Evolutionary conservation across 179 eudicot genomes (phyloP), one percentile per base, ranked within the genome.

Genomic region (Pouteria campechiana): DNA sequence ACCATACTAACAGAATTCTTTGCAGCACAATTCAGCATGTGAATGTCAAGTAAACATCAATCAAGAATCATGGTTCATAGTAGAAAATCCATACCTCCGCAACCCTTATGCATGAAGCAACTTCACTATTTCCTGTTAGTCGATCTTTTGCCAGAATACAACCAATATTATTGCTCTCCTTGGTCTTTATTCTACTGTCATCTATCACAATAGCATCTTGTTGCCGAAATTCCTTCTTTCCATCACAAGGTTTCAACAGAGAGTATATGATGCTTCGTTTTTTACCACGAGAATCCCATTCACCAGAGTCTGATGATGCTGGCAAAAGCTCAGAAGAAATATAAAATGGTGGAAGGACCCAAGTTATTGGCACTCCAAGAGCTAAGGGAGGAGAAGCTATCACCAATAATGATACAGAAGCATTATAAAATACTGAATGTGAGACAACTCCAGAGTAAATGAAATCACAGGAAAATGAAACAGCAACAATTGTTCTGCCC

Each of bases 331-430:
- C 70, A 15, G 95, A 70, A 11, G 97, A 55, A 39, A 69, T 71
- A 66, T 88, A 78, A 70, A 80, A 67, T 38, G 93, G 79, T 57
- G 97, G 95, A 52, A 88, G 93, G 61, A 81, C 54, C 97, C 95
- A 88, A 25, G 97, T 88, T 17, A 75, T 58, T 25, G 88, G 72
- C 50, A 70, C 67, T 54, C 95, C 97, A 46, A 64, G 82, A 61
- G 95, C 76, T 59, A 88, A 83, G 34, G 97, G 88, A 50, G 75
- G 97, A 52, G 80, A 70, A 34, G 97, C 50, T 41, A 84, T 73
- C 39, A 84, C 95, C 58, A 52, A 57, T 44, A 88, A 34, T 40
- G 78, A 51, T 31, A 73, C 24, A 44, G 75, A 62, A 25, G 97
- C 81, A 48, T 50, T 69, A 43, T 88, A 88, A 25, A 71, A 49